Base-by-base conservation (phyloP, 2,329 filamentous ascomycete genomes). In the Penicillium sp. region DNA sequence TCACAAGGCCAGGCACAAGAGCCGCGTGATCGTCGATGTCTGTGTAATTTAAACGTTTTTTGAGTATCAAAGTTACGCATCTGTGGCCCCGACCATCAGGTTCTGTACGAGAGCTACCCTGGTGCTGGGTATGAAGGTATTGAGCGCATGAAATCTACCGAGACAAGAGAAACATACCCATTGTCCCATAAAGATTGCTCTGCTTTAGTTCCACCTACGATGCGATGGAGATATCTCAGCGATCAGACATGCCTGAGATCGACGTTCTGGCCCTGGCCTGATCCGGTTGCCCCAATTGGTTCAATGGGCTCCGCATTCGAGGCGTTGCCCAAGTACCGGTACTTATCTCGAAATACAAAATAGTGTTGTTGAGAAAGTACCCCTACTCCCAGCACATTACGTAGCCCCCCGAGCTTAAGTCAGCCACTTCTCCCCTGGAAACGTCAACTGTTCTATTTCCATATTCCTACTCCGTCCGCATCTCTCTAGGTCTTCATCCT, bases 351-450 rank as follows among this genome's bases (percentile, higher is more conserved):
- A 1, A n/a, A n/a, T 31, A 28, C 34, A 45, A 46, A 28, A 33
- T 38, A 43, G 39, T 42, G 26, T 21, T 21, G 21, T 38, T 7
- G 15, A 23, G 16, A 15, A 18, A 21, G 38, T 26, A 33, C n/a
- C 16, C 23, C 28, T 44, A 49, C 47, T 31, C 31, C 15, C 18
- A 33, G 15, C 16, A n/a, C 38, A 46, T 39, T 45, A 33, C 31
- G 42, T 55, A 47, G 36, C 12, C 56, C 42, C 49, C 29, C 51
- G 46, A 55, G 42, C 57, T 60, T 61, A 56, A 58, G 59, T 61
- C 59, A 61, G 59, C 59, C 59, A 57, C 50, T 21, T n/a, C 16
- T 57, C 55, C 54, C 57, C 59, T 61, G 57, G 48, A 55, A 61
- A 58, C 57, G 59, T 60, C 57, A 58, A 54, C 51, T 47, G 44